Base-by-base conservation (phyloP, 1,139 yeast genomes). In the Scheffersomyces lignicola region DNA sequence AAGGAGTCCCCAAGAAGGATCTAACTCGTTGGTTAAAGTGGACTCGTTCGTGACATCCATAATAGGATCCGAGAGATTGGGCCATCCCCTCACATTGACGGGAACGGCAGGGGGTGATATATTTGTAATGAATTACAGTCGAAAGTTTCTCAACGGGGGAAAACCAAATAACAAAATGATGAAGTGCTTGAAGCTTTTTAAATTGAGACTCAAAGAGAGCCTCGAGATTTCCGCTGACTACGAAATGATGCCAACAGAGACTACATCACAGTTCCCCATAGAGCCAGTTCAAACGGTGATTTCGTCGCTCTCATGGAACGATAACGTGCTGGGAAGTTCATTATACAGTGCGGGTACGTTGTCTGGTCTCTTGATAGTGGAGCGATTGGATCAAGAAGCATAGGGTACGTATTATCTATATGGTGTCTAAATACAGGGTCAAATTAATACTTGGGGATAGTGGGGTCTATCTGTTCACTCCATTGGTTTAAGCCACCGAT, bases 401-500 rank as follows among this genome's bases (percentile, higher is more conserved):
- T 24, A 33, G 20, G 29, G 32, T 18, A 24, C 16, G 25, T 21
- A 17, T 27, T 7, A 20, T 25, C 22, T 31, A 36, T 29, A 17
- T 23, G 13, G 24, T 31, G 16, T 35, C 26, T 30, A 20, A 5
- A 15, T 23, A 32, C 17, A 18, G n/a, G n/a, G n/a, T n/a, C 6
- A 9, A 17, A 16, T 53, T 59, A 89, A 51, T 89, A 90, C 30
- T 71, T 69, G 5, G 97, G 97, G 34, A 89, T 71, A 0, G 50
- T 48, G 0, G 67, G 57, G 47, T 89, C 92, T 3, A 87, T 66
- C 0, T 69, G 67, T 13, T 64, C 69, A 36, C 85, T 73, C 88
- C 96, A 92, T 47, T 68, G 71, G 39, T 73, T 67, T 22, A 89
- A 62, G 0, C 98, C 98, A 2, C 97, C 97, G 10, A 57, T 65